Conservation (phyloP, 2,329 filamentous ascomycete species). For the Chaetomium olivaceum region DNA sequence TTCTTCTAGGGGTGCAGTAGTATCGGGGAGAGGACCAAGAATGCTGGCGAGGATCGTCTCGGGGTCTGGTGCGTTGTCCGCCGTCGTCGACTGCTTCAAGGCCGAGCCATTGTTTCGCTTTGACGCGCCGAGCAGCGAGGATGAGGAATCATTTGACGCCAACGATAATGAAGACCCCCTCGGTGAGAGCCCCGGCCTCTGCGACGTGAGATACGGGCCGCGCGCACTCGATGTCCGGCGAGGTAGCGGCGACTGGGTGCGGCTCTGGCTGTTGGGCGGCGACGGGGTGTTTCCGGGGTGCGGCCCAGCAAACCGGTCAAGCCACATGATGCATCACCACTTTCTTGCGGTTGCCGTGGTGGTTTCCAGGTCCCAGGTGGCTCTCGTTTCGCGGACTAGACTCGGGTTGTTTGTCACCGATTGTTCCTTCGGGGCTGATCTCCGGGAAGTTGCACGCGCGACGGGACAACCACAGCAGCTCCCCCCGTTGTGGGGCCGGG, state of each 20-base stretch:
- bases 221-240: slow-evolving; percentile 68
- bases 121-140: slow-evolving; percentile 68
- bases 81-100: slow-evolving; percentile 59
- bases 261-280: slow-evolving; percentile 53
- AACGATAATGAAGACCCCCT: slow-evolving; percentile 78
- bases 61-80: slow-evolving; percentile 64
- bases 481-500: slow-evolving; percentile 2
- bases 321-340: slow-evolving; percentile 69
- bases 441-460: neutral
- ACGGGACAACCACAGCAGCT: neutral
- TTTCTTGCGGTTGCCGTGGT: slow-evolving; percentile 5
- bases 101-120: slow-evolving; percentile 67
- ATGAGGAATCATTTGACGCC: slow-evolving; percentile 73
- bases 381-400: neutral
- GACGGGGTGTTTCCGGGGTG: slow-evolving; percentile 59
- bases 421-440: neutral
- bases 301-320: slow-evolving; percentile 79
- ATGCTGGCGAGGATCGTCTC: slow-evolving; percentile 64
- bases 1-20: slow-evolving; percentile 17
- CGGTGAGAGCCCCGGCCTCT: slow-evolving; percentile 67
- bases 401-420: neutral
- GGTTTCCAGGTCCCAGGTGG: neutral
- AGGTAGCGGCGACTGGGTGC: slow-evolving; percentile 70
- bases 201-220: slow-evolving; percentile 67
- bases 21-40: slow-evolving; percentile 37